phyloP scores from a whole-genome alignment of 2,329 filamentous ascomycete genomes.

The Colletotrichum brevisporum region DNA sequence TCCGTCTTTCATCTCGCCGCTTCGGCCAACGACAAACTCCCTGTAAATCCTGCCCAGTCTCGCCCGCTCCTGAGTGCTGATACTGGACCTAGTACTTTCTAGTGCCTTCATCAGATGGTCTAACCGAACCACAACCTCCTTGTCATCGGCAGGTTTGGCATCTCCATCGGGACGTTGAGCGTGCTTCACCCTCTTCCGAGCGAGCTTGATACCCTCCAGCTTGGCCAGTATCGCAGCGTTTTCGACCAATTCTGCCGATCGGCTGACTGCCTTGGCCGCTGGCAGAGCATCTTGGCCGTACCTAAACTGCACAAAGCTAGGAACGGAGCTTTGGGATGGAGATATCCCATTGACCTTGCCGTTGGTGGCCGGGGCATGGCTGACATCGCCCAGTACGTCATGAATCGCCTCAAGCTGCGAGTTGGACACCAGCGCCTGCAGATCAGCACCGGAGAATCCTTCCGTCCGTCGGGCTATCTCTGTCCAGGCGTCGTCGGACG shows the following conservation, averaged over 20 bases:
- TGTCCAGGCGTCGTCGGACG: slow-evolving; percentile 68
- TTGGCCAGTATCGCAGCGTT: slow-evolving; percentile 86
- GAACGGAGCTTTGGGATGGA: slow-evolving; percentile 49
- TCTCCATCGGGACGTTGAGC: slow-evolving; percentile 48
- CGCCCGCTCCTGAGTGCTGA: slow-evolving; percentile 81
- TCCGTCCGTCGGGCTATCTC: slow-evolving; percentile 86
- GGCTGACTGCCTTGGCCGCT: slow-evolving; percentile 59
- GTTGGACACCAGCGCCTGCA: slow-evolving; percentile 96
- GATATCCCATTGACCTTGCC: slow-evolving; percentile 49
- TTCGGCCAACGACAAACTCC: slow-evolving; percentile 93
- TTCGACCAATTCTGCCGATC: slow-evolving; percentile 75
- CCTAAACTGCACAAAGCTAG: slow-evolving; percentile 85
- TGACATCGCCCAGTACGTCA: slow-evolving; percentile 78
- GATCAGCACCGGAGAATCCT: slow-evolving; percentile 93
- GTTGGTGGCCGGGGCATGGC: slow-evolving; percentile 49
- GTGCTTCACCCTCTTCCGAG: slow-evolving; percentile 66
- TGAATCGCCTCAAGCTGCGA: slow-evolving; percentile 98
- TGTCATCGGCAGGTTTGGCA: slow-evolving; percentile 55
- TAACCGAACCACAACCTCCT: slow-evolving; percentile 87
- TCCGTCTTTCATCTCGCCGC: slow-evolving; percentile 95
- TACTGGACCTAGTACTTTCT: slow-evolving; percentile 83
- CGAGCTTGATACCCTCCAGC: slow-evolving; percentile 82
- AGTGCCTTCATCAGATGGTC: slow-evolving; percentile 85
- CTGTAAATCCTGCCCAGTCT: slow-evolving; percentile 86
- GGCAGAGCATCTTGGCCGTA: slow-evolving; percentile 74